Percentiles rank a stretch among this genome's conserved stretches.
phyloP scores from a whole-genome alignment of 306 rosid species.

The Crataegus laevigata region DNA sequence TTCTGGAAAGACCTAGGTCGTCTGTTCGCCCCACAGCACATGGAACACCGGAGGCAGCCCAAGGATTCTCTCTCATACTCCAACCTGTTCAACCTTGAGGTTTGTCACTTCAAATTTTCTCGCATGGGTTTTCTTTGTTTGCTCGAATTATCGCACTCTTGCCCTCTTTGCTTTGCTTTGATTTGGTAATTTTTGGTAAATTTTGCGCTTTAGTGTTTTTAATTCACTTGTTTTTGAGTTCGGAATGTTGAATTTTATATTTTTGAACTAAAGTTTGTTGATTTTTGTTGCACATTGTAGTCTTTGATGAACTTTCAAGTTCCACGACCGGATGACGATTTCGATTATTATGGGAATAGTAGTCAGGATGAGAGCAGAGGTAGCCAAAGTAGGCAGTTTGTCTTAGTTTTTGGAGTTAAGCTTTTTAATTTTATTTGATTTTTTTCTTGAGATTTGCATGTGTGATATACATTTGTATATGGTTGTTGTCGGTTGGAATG shows the following conservation, averaged over 20 bases:
- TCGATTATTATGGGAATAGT: conserved; percentile 88
- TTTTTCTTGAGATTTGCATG: conserved; percentile 2
- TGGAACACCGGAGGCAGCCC: conserved; percentile 63
- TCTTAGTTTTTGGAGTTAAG: background rate
- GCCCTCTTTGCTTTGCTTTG: background rate
- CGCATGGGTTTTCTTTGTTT: background rate
- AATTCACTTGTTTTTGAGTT: background rate
- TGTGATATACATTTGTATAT: background rate
- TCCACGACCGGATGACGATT: conserved; percentile 82
- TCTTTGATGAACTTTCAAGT: conserved; percentile 91
- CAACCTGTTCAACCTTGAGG: conserved; percentile 82
- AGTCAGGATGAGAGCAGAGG: conserved; percentile 99
- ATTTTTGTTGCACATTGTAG: conserved; percentile 31
- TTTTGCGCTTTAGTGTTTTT: background rate
- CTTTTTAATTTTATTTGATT: conserved; percentile 10
- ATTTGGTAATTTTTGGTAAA: background rate
- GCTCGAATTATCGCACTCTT: background rate
- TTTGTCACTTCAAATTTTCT: background rate
- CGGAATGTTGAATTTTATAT: background rate
- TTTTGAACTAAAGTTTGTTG: background rate
- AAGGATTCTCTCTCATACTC: conserved; percentile 55
- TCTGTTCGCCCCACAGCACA: conserved; percentile 13
- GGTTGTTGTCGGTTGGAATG: background rate
- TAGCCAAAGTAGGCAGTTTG: conserved; percentile 60
- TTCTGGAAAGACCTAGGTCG: background rate